These are phyloP conservation scores for Nepenthes gracilis DNA, from an alignment of 148 eudicot genomes.

Conservation along the genomic window DNA sequence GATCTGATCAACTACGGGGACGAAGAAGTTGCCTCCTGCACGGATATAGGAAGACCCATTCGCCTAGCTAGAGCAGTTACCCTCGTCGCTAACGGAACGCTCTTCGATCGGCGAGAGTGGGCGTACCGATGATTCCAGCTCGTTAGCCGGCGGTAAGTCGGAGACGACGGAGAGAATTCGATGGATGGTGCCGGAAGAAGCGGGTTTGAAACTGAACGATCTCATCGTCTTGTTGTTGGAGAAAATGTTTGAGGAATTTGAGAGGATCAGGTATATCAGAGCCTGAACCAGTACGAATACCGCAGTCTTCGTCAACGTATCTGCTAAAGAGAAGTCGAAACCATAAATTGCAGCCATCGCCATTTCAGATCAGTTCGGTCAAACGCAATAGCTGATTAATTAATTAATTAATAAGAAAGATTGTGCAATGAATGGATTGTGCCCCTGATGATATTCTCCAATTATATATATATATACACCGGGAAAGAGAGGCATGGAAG, in stretches of 20 bases:
- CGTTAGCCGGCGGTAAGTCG: slow-evolving; percentile 18
- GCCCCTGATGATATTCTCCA: too few species aligned
- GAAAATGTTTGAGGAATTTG: slow-evolving; percentile 37
- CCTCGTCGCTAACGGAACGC: neutral
- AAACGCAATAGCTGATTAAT: too few species aligned
- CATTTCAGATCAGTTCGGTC: neutral
- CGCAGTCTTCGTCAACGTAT: slow-evolving; percentile 20
- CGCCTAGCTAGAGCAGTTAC: too few species aligned
- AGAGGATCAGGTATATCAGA: slow-evolving; percentile 35
- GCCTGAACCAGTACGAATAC: slow-evolving; percentile 39
- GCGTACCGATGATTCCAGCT: neutral
- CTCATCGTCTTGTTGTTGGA: slow-evolving; percentile 23
- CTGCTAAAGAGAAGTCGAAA: slow-evolving; percentile 10
- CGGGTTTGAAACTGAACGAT: slow-evolving; percentile 32
- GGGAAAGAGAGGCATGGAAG: neutral
- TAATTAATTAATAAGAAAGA: too few species aligned
- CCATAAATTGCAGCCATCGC: neutral
- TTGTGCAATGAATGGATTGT: too few species aligned
- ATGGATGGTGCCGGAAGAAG: slow-evolving; percentile 20
- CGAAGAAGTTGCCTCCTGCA: too few species aligned
- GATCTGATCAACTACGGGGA: too few species aligned
- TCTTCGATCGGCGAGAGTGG: neutral
- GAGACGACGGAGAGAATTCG: slow-evolving; percentile 23
- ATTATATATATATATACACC: too few species aligned
- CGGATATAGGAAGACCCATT: too few species aligned